These are phyloP conservation scores for Kazachstania sp. DNA, from an alignment of 1,139 yeast species.

Conservation along the genomic window DNA sequence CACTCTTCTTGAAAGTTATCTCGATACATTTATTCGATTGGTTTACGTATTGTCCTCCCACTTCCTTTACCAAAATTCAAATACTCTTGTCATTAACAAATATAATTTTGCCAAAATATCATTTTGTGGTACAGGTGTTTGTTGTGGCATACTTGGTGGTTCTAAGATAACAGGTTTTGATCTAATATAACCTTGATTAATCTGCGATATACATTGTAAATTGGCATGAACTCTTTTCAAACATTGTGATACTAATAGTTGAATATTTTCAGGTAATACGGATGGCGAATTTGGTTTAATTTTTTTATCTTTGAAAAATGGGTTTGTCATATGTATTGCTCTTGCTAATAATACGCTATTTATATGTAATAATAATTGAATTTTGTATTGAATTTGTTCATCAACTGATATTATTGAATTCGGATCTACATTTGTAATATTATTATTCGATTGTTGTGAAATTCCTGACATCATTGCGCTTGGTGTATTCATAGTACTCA, in stretches of 20 bases:
- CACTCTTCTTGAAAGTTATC: too few species aligned
- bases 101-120: slow-evolving; percentile 29
- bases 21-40: too few species aligned
- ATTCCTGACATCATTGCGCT: background rate
- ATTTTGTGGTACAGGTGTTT: slow-evolving; percentile 23
- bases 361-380: slow-evolving; percentile 29
- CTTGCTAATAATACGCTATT: slow-evolving; percentile 28
- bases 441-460: background rate
- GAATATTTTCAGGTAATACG: slow-evolving; percentile 12
- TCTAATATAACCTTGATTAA: slow-evolving; percentile 26
- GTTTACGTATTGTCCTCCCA: too few species aligned
- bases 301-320: slow-evolving; percentile 10
- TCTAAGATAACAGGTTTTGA: slow-evolving; percentile 27
- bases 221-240: slow-evolving; percentile 30
- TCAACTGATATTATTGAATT: slow-evolving; percentile 6
- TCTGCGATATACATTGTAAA: slow-evolving; percentile 30
- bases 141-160: slow-evolving; percentile 20
- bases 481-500: background rate
- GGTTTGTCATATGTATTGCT: slow-evolving; percentile 21
- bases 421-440: slow-evolving; percentile 3
- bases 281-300: background rate
- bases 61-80: slow-evolving; percentile 28
- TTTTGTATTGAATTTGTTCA: slow-evolving; percentile 28
- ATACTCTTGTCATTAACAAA: slow-evolving; percentile 26
- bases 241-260: slow-evolving; percentile 21